phyloP scores from a whole-genome alignment of 441 rosid species.

The Jatropha podagrica region DNA sequence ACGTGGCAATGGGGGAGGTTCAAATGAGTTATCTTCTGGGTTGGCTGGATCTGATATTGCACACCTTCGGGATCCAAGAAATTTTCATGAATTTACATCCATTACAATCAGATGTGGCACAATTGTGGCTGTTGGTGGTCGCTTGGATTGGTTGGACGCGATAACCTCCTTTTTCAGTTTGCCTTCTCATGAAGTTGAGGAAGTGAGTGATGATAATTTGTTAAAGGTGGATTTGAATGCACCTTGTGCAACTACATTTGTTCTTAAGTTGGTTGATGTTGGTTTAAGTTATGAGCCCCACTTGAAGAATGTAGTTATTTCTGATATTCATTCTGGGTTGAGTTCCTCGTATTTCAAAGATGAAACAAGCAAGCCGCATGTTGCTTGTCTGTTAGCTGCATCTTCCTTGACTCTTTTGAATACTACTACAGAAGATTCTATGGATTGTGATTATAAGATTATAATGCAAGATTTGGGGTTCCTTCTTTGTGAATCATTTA shows the following conservation, averaged over 20 bases:
- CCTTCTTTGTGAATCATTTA: conserved; percentile 61
- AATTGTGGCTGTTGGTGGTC: conserved; percentile 86
- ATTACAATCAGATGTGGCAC: conserved; percentile 78
- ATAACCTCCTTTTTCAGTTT: conserved; percentile 67
- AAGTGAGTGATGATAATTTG: conserved; percentile 35
- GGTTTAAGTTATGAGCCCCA: conserved; percentile 92
- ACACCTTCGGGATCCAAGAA: conserved; percentile 65
- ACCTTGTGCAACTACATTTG: conserved; percentile 53
- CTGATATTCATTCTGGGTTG: conserved; percentile 39
- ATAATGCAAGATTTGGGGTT: conserved; percentile 85
- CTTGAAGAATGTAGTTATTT: conserved; percentile 39
- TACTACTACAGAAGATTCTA: conserved; percentile 38
- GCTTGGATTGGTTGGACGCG: conserved; percentile 90
- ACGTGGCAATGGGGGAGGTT: conserved; percentile 97
- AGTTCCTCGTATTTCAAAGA: conserved; percentile 31
- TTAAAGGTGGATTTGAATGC: conserved; percentile 37
- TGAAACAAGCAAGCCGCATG: conserved; percentile 32
- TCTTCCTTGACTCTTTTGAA: conserved; percentile 73
- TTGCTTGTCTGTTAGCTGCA: conserved; percentile 86
- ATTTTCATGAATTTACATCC: conserved; percentile 48
- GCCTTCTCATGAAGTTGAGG: conserved; percentile 43
- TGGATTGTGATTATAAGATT: conserved; percentile 54
- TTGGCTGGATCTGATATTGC: conserved; percentile 86
- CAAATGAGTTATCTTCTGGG: conserved; percentile 83
- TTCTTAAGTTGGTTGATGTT: conserved; percentile 79